Percentiles rank a stretch among this genome's conserved stretches.
phyloP scores from a whole-genome alignment of 164 flowering plant genomes.

The Aristolochia californica region DNA sequence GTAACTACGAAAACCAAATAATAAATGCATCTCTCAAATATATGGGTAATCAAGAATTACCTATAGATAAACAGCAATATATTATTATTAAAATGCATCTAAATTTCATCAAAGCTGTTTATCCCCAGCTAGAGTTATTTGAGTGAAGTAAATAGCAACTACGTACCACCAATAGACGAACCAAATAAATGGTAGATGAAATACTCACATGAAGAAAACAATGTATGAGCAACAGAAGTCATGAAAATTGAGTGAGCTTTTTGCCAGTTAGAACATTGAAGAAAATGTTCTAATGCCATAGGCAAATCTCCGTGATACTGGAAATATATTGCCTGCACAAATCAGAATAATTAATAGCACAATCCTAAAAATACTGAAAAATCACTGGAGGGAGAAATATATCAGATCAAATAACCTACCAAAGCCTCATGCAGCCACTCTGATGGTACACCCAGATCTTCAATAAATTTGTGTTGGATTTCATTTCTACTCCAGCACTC shows the following conservation, averaged over 20 bases:
- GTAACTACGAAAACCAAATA: no score
- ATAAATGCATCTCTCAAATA: no score
- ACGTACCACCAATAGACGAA: background rate
- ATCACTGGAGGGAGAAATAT: background rate
- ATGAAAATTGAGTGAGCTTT: conserved; percentile 81
- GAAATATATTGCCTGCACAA: conserved; percentile 71
- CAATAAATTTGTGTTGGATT: conserved; percentile 63
- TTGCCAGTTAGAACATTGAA: conserved; percentile 76
- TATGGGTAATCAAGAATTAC: no score
- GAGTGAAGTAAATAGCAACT: no score
- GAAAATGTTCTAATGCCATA: conserved; percentile 70
- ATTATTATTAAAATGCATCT: background rate
- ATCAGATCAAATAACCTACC: conserved; percentile 30
- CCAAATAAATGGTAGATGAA: background rate
- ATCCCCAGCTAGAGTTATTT: no score
- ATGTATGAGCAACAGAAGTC: conserved; percentile 68
- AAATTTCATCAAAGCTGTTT: no score
- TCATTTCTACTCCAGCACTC: conserved; percentile 78
- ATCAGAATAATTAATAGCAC: conserved; percentile 3
- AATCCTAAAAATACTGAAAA: conserved; percentile 1
- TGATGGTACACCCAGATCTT: conserved; percentile 69
- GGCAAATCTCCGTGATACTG: conserved; percentile 50
- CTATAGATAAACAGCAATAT: background rate
- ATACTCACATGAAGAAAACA: conserved; percentile 64
- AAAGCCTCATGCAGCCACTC: conserved; percentile 92